These are phyloP conservation scores for Candida boleticola DNA, from an alignment of 805 yeast species.

Conservation along the genomic window DNA sequence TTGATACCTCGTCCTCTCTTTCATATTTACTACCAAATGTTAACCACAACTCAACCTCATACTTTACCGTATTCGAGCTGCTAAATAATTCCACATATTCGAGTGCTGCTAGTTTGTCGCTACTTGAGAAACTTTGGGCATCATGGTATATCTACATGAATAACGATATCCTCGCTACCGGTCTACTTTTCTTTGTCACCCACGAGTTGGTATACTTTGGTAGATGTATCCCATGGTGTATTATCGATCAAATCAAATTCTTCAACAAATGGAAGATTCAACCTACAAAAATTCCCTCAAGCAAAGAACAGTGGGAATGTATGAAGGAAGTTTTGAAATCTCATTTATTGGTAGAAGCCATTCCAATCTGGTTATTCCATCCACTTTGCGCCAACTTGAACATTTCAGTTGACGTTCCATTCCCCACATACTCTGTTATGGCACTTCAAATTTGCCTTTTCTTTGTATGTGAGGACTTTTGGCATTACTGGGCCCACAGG, in stretches of 20 bases:
- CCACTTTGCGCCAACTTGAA: conserved; percentile 84
- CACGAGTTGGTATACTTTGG: conserved; percentile 93
- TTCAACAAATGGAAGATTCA: conserved; percentile 89
- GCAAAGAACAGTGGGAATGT: conserved; percentile 90
- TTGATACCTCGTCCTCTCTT: conserved; percentile 4
- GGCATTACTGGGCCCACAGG: conserved; percentile 98
- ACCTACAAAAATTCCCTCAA: conserved; percentile 75
- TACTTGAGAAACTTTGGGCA: conserved; percentile 80
- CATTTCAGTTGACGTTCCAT: conserved; percentile 76
- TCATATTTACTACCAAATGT: not conserved
- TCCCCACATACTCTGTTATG: conserved; percentile 66
- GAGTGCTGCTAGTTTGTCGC: conserved; percentile 32
- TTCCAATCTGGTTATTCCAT: conserved; percentile 97
- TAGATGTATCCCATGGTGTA: conserved; percentile 88
- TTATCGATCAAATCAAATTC: conserved; percentile 80
- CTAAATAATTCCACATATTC: conserved; percentile 2
- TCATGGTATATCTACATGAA: conserved; percentile 80
- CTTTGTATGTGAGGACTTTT: conserved; percentile 85
- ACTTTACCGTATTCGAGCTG: conserved; percentile 3
- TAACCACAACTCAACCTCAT: conserved; percentile 1
- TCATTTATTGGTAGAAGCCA: conserved; percentile 89
- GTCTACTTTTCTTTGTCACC: conserved; percentile 72
- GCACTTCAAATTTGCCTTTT: conserved; percentile 67
- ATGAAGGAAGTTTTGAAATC: conserved; percentile 78
- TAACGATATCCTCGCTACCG: conserved; percentile 91